These are phyloP conservation scores for Solanum tarijense DNA, from an alignment of 257 asterid species.

Conservation along the genomic window DNA sequence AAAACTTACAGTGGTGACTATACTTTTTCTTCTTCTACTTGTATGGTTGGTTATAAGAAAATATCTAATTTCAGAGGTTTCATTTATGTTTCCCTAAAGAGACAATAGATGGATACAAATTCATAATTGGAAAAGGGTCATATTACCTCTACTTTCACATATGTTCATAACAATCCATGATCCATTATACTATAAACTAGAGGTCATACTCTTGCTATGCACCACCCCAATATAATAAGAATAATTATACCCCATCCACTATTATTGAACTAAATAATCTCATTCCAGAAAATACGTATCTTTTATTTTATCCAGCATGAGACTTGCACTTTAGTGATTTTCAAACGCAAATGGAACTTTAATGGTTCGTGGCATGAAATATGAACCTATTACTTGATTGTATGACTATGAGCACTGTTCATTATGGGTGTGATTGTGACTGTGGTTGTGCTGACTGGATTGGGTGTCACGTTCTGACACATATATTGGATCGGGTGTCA, in stretches of 20 bases:
- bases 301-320: not conserved
- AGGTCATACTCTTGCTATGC: not conserved
- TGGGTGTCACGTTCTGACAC: no score
- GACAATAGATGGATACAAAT: not conserved
- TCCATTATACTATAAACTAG: not conserved
- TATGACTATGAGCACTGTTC: no score
- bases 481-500: no score
- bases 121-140: not conserved
- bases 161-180: not conserved
- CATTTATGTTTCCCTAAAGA: not conserved
- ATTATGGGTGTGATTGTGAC: no score
- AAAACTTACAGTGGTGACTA: not conserved
- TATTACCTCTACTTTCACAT: not conserved
- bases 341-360: not conserved
- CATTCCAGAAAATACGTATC: not conserved
- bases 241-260: not conserved
- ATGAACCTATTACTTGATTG: no score
- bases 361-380: not conserved
- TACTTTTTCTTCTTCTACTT: not conserved
- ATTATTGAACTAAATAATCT: not conserved
- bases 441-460: no score
- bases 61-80: not conserved
- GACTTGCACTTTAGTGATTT: not conserved
- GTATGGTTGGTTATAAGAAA: not conserved
- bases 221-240: not conserved